phyloP scores from a whole-genome alignment of 2,329 filamentous ascomycete species.

The Penicillium sp. region DNA sequence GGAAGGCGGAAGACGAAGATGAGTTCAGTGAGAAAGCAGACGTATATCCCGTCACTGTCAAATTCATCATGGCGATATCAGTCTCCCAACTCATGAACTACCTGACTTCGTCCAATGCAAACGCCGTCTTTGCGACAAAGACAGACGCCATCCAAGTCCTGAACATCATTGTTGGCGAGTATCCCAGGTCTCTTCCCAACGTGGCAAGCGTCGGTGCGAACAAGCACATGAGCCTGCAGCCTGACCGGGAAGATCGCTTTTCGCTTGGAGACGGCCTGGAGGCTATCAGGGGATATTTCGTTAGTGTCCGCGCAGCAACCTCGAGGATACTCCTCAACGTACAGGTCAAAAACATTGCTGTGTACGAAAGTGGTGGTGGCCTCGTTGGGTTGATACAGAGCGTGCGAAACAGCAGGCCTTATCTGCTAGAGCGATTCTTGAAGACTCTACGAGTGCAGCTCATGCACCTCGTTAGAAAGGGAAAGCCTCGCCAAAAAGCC shows the following conservation, averaged over 20 bases:
- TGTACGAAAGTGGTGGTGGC: slow-evolving; percentile 45
- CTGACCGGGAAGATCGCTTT: slow-evolving; percentile 45
- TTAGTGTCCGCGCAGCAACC: slow-evolving; percentile 58
- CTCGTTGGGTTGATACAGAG: background rate
- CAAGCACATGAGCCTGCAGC: slow-evolving; percentile 47
- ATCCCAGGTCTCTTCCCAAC: slow-evolving; percentile 38
- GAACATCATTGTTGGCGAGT: slow-evolving; percentile 55
- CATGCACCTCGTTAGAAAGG: slow-evolving; percentile 38
- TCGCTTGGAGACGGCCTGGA: slow-evolving; percentile 52
- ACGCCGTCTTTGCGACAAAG: slow-evolving; percentile 40
- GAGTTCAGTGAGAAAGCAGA: slow-evolving; percentile 28
- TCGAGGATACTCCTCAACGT: slow-evolving; percentile 59
- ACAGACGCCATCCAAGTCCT: slow-evolving; percentile 54
- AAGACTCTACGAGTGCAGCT: slow-evolving; percentile 39
- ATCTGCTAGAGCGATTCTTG: slow-evolving; percentile 41
- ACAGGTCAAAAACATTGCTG: slow-evolving; percentile 59
- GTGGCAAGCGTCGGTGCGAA: slow-evolving; percentile 52
- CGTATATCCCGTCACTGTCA: slow-evolving; percentile 34
- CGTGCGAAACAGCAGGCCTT: background rate
- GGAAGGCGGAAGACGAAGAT: slow-evolving; percentile 34
- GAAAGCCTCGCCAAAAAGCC: slow-evolving; percentile 45
- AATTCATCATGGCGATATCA: slow-evolving; percentile 30
- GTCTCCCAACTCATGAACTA: slow-evolving; percentile 44
- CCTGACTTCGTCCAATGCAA: slow-evolving; percentile 33
- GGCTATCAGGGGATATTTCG: slow-evolving; percentile 59